phyloP scores from a whole-genome alignment of 352 stramenopile species.

The Pythium brassicae region DNA sequence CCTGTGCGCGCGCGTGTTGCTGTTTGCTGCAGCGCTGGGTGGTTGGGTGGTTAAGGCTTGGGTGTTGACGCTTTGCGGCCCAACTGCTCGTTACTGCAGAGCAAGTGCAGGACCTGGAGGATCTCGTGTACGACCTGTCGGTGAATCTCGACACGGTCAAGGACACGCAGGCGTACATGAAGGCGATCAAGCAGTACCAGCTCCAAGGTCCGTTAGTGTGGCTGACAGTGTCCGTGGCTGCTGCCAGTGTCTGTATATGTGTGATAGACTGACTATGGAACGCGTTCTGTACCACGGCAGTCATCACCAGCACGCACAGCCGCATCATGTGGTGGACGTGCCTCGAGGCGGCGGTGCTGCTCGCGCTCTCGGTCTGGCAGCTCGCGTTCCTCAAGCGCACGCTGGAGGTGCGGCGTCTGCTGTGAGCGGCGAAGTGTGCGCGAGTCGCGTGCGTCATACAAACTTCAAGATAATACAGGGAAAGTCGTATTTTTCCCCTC shows the following conservation, averaged over 20 bases:
- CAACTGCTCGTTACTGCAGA: conserved; percentile 24
- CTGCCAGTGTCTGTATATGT: too few species aligned
- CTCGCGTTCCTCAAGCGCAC: conserved; percentile 81
- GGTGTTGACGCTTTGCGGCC: not conserved
- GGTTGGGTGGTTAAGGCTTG: not conserved
- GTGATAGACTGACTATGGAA: not conserved
- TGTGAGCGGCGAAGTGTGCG: conserved; percentile 25
- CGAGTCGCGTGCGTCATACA: not conserved
- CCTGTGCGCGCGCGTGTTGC: not conserved
- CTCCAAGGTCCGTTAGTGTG: conserved; percentile 40
- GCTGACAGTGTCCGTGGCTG: not conserved
- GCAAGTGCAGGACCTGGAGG: conserved; percentile 83
- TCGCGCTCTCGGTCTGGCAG: conserved; percentile 69
- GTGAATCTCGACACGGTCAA: conserved; percentile 84
- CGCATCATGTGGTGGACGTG: conserved; percentile 82
- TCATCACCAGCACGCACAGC: conserved; percentile 82
- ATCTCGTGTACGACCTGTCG: conserved; percentile 84
- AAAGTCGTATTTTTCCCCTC: not conserved
- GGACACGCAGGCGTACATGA: conserved; percentile 86
- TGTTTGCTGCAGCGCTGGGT: not conserved
- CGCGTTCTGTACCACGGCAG: conserved; percentile 21
- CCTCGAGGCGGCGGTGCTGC: conserved; percentile 69
- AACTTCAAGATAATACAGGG: not conserved
- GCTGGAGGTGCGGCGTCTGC: conserved; percentile 78
- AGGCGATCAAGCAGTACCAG: conserved; percentile 79